A percentile compares a stretch with the other conserved stretches of the same genome.
These are phyloP conservation scores for Tolypocladium cylindrosporum DNA, from an alignment of 2,329 filamentous ascomycete species.

Conservation along the genomic window DNA sequence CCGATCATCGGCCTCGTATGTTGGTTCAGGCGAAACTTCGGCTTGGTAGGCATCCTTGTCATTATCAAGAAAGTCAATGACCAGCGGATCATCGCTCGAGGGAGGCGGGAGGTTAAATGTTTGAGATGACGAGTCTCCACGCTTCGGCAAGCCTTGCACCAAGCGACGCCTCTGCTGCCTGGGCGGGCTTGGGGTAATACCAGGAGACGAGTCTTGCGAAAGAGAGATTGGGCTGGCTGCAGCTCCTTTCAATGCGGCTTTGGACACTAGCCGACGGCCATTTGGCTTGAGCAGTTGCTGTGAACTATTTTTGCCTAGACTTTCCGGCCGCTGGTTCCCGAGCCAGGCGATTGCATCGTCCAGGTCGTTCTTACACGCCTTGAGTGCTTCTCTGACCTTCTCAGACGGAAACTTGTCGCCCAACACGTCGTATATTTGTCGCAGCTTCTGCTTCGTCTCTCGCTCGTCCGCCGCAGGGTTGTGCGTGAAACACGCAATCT, in stretches of 20 bases:
- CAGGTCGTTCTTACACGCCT: constrained; percentile 20
- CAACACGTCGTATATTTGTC: constrained; percentile 26
- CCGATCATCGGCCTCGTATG: constrained; percentile 23
- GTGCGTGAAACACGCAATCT: constrained; percentile 32
- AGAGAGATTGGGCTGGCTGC: constrained; percentile 4
- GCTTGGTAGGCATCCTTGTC: constrained; percentile 31
- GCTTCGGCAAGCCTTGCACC: constrained; percentile 23
- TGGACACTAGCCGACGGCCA: constrained; percentile 20
- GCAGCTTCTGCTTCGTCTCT: constrained; percentile 22
- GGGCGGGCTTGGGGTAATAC: constrained; percentile 16
- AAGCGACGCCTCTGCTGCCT: constrained; percentile 22
- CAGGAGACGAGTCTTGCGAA: constrained; percentile 10
- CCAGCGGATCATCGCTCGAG: constrained; percentile 23
- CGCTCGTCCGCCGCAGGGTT: constrained; percentile 33
- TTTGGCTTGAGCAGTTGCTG: constrained; percentile 8
- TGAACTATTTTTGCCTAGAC: neutral
- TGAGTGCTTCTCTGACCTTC: constrained; percentile 22
- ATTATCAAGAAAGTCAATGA: constrained; percentile 26
- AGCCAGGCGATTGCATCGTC: constrained; percentile 25
- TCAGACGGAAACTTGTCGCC: constrained; percentile 18
- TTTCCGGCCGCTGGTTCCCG: constrained; percentile 5
- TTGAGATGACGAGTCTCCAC: constrained; percentile 14
- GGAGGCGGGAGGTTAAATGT: constrained; percentile 9
- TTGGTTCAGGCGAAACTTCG: constrained; percentile 17
- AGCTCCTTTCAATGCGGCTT: constrained; percentile 14